These are phyloP conservation scores for Candida sanyaensis DNA, from an alignment of 1,139 yeast genomes.

Conservation along the genomic window DNA sequence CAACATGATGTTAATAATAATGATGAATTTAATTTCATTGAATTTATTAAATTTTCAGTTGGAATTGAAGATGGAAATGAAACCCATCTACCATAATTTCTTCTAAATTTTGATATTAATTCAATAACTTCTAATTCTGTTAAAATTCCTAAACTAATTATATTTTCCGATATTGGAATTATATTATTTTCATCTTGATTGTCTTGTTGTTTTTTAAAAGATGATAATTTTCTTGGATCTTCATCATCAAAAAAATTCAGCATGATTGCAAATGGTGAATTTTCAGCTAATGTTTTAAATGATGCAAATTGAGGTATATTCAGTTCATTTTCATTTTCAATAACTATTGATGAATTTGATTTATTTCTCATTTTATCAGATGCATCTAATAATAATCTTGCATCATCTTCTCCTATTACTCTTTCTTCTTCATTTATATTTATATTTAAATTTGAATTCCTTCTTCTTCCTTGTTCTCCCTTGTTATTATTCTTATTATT, in stretches of 20 bases:
- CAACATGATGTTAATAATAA: constrained; percentile 68
- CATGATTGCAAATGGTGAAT: constrained; percentile 54
- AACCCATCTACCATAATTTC: constrained; percentile 77
- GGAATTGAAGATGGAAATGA: constrained; percentile 62
- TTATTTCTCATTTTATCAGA: constrained; percentile 25
- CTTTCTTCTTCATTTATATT: too few species aligned
- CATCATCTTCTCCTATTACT: constrained; percentile 20
- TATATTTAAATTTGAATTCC: too few species aligned
- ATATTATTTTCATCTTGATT: not conserved
- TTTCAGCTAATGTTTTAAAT: constrained; percentile 30
- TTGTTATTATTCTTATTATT: too few species aligned
- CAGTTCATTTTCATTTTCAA: constrained; percentile 9
- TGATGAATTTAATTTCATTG: constrained; percentile 57
- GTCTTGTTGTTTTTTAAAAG: constrained; percentile 10
- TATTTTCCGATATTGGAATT: constrained; percentile 22
- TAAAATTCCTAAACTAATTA: constrained; percentile 52
- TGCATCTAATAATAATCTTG: constrained; percentile 25
- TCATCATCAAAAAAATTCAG: constrained; percentile 26
- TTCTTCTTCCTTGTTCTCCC: too few species aligned
- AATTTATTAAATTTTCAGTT: constrained; percentile 51
- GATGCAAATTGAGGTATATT: constrained; percentile 33
- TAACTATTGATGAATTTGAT: constrained; percentile 6
- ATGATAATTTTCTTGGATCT: constrained; percentile 15
- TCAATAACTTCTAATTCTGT: constrained; percentile 49
- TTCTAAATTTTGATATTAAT: constrained; percentile 59